Evolutionary conservation across 768 basidiomycete species (phyloP).

Genomic region (Podaxis sp.): DNA sequence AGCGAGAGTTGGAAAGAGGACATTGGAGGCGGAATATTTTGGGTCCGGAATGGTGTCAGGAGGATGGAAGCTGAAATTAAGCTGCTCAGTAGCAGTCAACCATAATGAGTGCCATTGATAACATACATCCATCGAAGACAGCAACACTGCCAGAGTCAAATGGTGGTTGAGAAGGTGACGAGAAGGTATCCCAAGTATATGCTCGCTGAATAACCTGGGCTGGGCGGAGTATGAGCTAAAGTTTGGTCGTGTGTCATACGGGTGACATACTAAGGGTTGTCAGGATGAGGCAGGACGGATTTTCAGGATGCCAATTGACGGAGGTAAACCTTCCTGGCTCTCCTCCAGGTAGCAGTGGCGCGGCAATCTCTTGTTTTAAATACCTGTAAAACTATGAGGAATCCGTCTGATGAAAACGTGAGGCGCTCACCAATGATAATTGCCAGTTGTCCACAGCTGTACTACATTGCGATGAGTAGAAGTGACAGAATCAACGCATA

Average conservation of each 20-base stretch:
- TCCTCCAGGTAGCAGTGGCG: constrained; percentile 33
- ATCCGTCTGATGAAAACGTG: background rate
- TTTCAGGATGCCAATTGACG: constrained; percentile 87
- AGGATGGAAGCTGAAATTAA: constrained; percentile 59
- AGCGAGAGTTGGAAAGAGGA: constrained; percentile 55
- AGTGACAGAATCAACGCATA: background rate
- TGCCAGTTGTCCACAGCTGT: constrained; percentile 92
- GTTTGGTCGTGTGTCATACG: background rate
- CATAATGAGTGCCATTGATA: background rate
- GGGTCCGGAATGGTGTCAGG: constrained; percentile 89
- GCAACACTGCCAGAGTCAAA: constrained; percentile 82
- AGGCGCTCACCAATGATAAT: constrained; percentile 81
- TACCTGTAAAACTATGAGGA: constrained; percentile 53
- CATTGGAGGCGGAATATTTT: constrained; percentile 99
- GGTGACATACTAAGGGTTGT: constrained; percentile 59
- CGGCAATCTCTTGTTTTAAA: constrained; percentile 84
- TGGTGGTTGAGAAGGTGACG: constrained; percentile 58
- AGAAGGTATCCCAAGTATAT: constrained; percentile 80
- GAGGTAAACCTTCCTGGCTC: constrained; percentile 61
- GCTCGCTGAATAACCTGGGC: constrained; percentile 56
- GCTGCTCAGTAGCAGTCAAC: background rate
- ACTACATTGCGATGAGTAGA: constrained; percentile 43
- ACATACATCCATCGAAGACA: constrained; percentile 85
- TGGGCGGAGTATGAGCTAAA: constrained; percentile 23
- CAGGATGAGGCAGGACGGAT: constrained; percentile 60